Conservation (phyloP, 2,329 filamentous ascomycete genomes). For the Aurifilum marmelostoma region DNA sequence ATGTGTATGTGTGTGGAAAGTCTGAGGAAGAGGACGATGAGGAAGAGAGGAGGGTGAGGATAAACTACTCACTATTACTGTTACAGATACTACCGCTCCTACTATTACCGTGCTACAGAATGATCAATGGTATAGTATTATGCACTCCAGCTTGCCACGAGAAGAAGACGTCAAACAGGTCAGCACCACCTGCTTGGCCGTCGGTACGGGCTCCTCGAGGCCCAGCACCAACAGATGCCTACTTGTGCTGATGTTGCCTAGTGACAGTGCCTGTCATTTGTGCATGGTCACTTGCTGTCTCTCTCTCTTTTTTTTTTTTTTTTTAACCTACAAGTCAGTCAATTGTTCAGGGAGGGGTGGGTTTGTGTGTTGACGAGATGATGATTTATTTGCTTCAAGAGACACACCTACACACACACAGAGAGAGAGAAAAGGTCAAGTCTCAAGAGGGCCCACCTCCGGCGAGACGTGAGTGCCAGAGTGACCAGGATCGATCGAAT, state of each 20-base stretch:
- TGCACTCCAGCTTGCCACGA: too few relatives aligned
- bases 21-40: neutral
- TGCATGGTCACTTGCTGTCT: neutral
- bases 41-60: neutral
- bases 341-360: neutral
- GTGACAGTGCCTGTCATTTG: neutral
- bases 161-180: neutral
- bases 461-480: neutral
- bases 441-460: conserved; percentile 1
- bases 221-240: neutral
- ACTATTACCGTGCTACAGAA: neutral
- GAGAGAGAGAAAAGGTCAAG: neutral
- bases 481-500: conserved; percentile 5
- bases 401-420: too few relatives aligned
- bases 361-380: neutral
- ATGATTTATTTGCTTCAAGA: neutral
- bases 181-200: neutral
- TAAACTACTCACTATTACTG: neutral
- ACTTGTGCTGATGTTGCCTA: neutral
- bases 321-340: neutral
- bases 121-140: too few relatives aligned
- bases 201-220: neutral
- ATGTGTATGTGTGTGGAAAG: neutral
- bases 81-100: neutral
- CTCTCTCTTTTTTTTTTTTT: too few relatives aligned